These are phyloP conservation scores for Populus nigra DNA, from an alignment of 345 rosid genomes.

Conservation along the genomic window DNA sequence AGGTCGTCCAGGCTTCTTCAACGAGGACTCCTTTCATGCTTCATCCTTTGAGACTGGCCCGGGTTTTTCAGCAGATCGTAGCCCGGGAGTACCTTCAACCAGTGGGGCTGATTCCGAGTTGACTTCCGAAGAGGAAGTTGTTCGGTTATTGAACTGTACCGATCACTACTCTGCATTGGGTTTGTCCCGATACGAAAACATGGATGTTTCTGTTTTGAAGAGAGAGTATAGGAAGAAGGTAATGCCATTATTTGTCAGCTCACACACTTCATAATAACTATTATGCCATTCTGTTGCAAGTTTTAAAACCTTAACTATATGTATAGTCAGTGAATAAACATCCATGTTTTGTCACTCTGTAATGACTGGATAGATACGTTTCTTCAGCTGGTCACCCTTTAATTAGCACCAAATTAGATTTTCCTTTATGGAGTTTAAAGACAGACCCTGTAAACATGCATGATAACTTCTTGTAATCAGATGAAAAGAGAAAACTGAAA, in stretches of 20 bases:
- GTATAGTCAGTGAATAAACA: not conserved
- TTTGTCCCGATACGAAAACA: slow-evolving; percentile 53
- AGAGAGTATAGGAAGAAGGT: slow-evolving; percentile 97
- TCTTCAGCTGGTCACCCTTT: not conserved
- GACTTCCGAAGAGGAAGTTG: slow-evolving; percentile 91
- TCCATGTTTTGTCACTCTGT: not conserved
- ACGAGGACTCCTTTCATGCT: slow-evolving; percentile 47
- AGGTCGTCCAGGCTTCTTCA: slow-evolving; percentile 38
- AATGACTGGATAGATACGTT: not conserved
- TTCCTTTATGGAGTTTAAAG: not conserved
- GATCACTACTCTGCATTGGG: slow-evolving; percentile 91
- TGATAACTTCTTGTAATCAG: not conserved
- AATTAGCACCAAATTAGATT: not conserved
- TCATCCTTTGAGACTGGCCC: slow-evolving; percentile 58
- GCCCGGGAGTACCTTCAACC: slow-evolving; percentile 80
- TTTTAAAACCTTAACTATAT: not conserved
- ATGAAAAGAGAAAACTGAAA: not conserved
- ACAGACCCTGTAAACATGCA: not conserved
- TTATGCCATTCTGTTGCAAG: slow-evolving; percentile 5
- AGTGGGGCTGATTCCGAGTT: slow-evolving; percentile 77
- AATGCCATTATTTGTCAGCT: slow-evolving; percentile 15
- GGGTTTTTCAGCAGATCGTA: slow-evolving; percentile 60
- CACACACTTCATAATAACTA: not conserved
- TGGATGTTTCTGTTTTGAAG: slow-evolving; percentile 71
- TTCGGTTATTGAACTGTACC: slow-evolving; percentile 65